Conservation (phyloP, 495 filamentous ascomycete genomes). For the Podospora appendiculata region DNA sequence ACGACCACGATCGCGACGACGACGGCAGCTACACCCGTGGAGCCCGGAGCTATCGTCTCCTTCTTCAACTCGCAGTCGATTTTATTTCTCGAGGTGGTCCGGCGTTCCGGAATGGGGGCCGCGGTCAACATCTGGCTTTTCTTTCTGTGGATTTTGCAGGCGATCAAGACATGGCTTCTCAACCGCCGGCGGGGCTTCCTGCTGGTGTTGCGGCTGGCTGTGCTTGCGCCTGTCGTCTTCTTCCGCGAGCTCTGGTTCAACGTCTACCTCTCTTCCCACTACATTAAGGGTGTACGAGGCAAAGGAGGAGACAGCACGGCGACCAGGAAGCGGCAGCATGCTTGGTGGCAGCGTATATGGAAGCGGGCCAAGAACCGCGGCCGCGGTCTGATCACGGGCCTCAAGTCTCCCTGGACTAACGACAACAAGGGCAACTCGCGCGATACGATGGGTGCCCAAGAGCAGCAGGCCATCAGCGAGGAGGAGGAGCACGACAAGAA, state of each 20-base stretch:
- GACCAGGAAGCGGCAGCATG: too few species aligned
- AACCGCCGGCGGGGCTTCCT: not conserved
- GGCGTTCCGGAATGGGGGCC: not conserved
- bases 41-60: not conserved
- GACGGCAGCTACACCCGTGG: not conserved
- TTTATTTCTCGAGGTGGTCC: not conserved
- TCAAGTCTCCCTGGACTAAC: too few species aligned
- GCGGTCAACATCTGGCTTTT: not conserved
- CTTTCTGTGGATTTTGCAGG: too few species aligned
- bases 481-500: too few species aligned
- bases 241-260: conserved; percentile 1
- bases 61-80: conserved; percentile 1
- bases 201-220: not conserved
- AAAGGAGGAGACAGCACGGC: not conserved
- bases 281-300: not conserved
- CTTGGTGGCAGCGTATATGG: too few species aligned
- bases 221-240: not conserved
- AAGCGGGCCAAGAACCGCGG: too few species aligned
- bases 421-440: too few species aligned
- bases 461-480: too few species aligned
- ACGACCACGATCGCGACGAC: not conserved
- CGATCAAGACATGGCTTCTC: too few species aligned
- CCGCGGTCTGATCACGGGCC: too few species aligned
- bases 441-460: too few species aligned
- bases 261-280: not conserved